Base-by-base conservation (phyloP, 805 yeast genomes). In the Wickerhamomyces xylosicus region DNA sequence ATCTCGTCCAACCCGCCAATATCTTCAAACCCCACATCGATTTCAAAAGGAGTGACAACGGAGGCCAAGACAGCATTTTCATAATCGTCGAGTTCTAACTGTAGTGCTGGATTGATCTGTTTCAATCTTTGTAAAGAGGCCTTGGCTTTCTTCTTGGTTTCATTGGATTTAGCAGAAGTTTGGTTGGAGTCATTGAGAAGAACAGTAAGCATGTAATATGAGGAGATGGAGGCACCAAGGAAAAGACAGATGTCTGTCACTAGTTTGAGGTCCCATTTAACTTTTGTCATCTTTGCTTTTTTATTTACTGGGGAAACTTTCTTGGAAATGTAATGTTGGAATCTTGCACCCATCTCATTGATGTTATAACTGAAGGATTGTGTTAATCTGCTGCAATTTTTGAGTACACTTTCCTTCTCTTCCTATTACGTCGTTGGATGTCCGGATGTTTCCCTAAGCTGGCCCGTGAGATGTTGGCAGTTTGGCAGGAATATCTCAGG, bases 1-100 rank as follows among this genome's bases (percentile, higher is more conserved):
- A 87, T 82, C 11, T 66, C 66, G 39, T 85, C 92, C 31, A 92
- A 65, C 0, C 98, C 98, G 15, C 97, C 98, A 39, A 92, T 75
- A 54, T 89, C 95, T 15, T 66, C 68, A 57, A 92, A 92, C 11
- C 74, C 66, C 4, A 81, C 82, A 19, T 72, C 68, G 33, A 92
- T 84, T 42, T 87, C 97, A 2, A 77, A 79, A 0, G 97, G 95
- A 2, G 85, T 73, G 7, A 92, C 79, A 21, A 90, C 84, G 13
- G 83, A 77, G 13, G 82, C 77, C 41, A 92, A 62, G 2, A 92
- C 72, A n/a, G 75, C 66, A 44, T 74, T 73, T 56, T 92, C 98
- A 57, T 92, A 89, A 33, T 72, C 70, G 48, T 77, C 80, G 33
- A 85, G 65, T 7, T 66, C 70, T 9, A 79, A 54, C 29, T 64